Evolutionary conservation across 257 asterid genomes (phyloP).

Genomic region (Ajuga chamaepitys): DNA sequence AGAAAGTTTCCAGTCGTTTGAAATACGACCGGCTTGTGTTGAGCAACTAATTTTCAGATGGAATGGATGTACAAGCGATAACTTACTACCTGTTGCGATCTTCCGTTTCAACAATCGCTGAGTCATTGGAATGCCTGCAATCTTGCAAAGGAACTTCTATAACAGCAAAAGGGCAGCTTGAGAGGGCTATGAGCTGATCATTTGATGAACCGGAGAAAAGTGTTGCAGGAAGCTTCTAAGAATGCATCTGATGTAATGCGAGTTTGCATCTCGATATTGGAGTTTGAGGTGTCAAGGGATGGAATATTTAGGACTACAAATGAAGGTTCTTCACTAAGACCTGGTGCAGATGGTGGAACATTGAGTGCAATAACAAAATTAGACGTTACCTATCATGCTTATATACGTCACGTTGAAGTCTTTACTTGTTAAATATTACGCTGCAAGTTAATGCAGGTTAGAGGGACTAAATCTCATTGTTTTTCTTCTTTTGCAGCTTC

Average conservation of each 20-base stretch:
- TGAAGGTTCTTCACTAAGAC: slow-evolving; percentile 43
- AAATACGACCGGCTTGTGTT: too few species aligned
- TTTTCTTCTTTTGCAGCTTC: slow-evolving; percentile 57
- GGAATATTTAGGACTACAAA: slow-evolving; percentile 52
- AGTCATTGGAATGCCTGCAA: slow-evolving; percentile 70
- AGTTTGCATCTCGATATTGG: slow-evolving; percentile 76
- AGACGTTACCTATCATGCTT: slow-evolving; percentile 80
- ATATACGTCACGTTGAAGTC: slow-evolving; percentile 53
- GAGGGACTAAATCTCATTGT: slow-evolving; percentile 14
- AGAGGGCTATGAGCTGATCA: slow-evolving; percentile 99
- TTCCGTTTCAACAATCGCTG: slow-evolving; percentile 62
- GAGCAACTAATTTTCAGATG: too few species aligned
- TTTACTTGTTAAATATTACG: slow-evolving; percentile 10
- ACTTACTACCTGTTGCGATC: too few species aligned
- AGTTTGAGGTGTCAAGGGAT: slow-evolving; percentile 94
- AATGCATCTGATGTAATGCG: slow-evolving; percentile 76
- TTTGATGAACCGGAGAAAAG: slow-evolving; percentile 53
- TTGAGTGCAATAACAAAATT: slow-evolving; percentile 62
- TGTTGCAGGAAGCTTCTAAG: slow-evolving; percentile 68
- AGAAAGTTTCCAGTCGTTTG: too few species aligned
- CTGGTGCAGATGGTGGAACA: slow-evolving; percentile 61
- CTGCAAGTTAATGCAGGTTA: slow-evolving; percentile 12
- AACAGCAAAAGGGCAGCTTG: slow-evolving; percentile 93
- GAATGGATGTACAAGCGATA: too few species aligned
- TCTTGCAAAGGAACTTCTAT: slow-evolving; percentile 74